Conservation (phyloP, 495 filamentous ascomycete species). For the Trichoderma gamsii region DNA sequence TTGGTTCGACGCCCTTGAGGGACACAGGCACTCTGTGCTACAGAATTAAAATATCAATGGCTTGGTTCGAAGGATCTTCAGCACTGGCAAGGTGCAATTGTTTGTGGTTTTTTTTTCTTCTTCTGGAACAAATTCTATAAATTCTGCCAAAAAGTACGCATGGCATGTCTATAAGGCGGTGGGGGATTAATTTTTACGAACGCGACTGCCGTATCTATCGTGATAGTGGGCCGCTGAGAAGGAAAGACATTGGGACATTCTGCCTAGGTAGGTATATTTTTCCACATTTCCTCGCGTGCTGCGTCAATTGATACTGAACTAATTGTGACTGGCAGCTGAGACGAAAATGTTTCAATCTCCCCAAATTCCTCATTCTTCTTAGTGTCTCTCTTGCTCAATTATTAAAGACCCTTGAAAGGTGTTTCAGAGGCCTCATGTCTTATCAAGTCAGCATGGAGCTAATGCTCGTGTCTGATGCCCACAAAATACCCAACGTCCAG, state of each 20-base stretch:
- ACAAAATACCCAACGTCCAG: background rate
- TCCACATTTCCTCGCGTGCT: background rate
- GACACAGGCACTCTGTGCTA: background rate
- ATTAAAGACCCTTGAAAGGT: background rate
- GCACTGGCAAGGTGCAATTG: background rate
- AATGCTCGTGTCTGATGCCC: background rate
- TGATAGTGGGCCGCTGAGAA: background rate
- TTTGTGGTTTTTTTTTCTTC: background rate
- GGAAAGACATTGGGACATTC: background rate
- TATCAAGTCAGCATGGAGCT: background rate
- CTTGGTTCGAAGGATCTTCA: background rate
- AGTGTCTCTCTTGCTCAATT: background rate
- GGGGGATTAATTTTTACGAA: background rate
- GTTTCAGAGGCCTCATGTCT: slow-evolving; percentile 1
- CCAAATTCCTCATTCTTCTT: background rate
- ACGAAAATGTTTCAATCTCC: background rate
- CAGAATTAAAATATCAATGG: background rate
- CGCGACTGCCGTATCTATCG: background rate
- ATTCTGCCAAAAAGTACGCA: background rate
- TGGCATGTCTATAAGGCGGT: background rate
- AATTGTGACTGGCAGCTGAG: background rate
- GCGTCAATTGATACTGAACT: too few relatives aligned
- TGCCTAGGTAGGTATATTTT: background rate
- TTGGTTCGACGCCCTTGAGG: background rate
- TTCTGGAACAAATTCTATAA: background rate